phyloP scores from a whole-genome alignment of 2,329 filamentous ascomycete genomes.

The Cytospora piceicola region DNA sequence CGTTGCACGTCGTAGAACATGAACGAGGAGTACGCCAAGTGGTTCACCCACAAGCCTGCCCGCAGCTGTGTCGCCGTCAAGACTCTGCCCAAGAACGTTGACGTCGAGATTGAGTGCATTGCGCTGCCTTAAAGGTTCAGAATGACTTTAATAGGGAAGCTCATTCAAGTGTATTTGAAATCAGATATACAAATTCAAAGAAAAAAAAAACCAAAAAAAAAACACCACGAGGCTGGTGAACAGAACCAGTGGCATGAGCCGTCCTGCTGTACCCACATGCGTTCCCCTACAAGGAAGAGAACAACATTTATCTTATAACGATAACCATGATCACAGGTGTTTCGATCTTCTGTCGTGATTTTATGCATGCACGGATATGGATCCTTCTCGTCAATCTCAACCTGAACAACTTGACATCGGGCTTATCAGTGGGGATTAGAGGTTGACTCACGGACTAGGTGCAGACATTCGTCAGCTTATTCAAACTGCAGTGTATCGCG shows the following conservation, averaged over 20 bases:
- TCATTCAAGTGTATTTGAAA: neutral
- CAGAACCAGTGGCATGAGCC: neutral
- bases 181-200: neutral
- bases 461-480: neutral
- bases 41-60: slow-evolving; percentile 83
- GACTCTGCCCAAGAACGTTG: slow-evolving; percentile 81
- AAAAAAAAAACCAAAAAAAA: neutral
- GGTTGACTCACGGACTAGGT: neutral
- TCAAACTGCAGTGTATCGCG: neutral
- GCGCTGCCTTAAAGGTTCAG: slow-evolving; percentile 60
- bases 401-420: neutral
- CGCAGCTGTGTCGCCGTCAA: slow-evolving; percentile 89
- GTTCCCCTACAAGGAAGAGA: neutral
- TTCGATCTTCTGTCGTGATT: neutral
- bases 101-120: slow-evolving; percentile 90
- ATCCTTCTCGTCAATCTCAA: neutral
- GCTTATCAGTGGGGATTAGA: neutral
- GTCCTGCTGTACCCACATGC: neutral
- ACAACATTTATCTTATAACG: neutral
- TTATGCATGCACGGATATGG: neutral
- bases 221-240: neutral
- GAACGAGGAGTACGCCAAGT: slow-evolving; percentile 85
- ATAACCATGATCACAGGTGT: neutral
- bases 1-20: slow-evolving; percentile 59
- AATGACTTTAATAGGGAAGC: too few species aligned